Base-by-base conservation (phyloP, 345 rosid species). In the Raphanus sativus region DNA sequence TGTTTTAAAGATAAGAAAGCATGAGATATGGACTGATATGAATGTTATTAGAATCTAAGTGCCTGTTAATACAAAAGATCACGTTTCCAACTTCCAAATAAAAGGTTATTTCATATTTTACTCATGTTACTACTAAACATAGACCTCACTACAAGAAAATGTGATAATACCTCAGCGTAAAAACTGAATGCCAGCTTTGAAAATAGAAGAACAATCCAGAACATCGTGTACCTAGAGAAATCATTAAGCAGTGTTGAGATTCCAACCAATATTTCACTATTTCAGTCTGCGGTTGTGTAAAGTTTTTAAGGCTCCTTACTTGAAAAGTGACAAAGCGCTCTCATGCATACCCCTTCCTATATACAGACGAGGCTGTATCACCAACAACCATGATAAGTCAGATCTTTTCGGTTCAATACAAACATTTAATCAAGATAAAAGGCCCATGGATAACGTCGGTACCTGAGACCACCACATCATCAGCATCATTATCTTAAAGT, bases 401-500 rank as follows among this genome's bases (percentile, higher is more conserved):
- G 60, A 79, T 42, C 54, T 58, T 71, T 38, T 28, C 54, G 2
- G 50, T 28, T 78, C 17, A 67, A 79, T 7, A 67, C 21, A 9
- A 8, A 30, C 42, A 69, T 38, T 61, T 56, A 29, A 58, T 59
- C 55, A 69, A 69, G 33, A 33, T 28, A 52, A 67, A 32, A 15
- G 48, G 54, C 62, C 68, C 24, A 74, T 62, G 52, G 62, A 74
- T 29, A 63, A 40, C 7, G 28, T 82, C 24, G 50, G 50, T 82
- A 86, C 90, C 90, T 85, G 90, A 81, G 90, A 86, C 90, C 90
- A 86, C 90, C 90, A 86, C 90, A 86, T 83, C 76, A 83, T 71
- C 69, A 86, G 76, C 86, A 74, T 86, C 73, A 76, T 65, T 72
- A 86, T 78, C 81, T 71, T 85, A 65, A 78, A 65, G 74, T 86